These are phyloP conservation scores for Ascochyta lentis DNA, from an alignment of 2,329 filamentous ascomycete genomes.

Conservation along the genomic window DNA sequence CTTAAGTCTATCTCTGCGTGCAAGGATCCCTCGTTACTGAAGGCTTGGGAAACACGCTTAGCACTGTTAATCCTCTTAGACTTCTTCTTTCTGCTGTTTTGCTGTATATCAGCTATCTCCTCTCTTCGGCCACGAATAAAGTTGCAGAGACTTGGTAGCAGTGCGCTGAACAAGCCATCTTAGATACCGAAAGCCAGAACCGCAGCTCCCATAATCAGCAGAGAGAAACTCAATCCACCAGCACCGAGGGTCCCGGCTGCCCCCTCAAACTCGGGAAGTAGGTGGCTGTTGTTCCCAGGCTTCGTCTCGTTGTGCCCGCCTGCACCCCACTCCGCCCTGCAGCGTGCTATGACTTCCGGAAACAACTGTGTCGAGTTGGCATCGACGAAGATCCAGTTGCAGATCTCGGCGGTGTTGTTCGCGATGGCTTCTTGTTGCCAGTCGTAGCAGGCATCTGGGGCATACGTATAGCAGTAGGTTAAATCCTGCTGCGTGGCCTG, in stretches of 20 bases:
- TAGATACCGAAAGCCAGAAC: too few species aligned
- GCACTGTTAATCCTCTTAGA: too few species aligned
- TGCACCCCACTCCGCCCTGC: constrained; percentile 7
- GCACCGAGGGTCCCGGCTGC: background rate
- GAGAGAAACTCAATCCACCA: background rate
- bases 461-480: constrained; percentile 29
- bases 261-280: constrained; percentile 16
- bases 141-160: too few species aligned
- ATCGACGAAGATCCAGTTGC: constrained; percentile 28
- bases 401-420: constrained; percentile 25
- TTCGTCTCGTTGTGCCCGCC: constrained; percentile 4
- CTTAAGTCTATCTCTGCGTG: too few species aligned
- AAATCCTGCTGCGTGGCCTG: constrained; percentile 11
- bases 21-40: too few species aligned
- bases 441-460: constrained; percentile 20
- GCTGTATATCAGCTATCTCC: too few species aligned
- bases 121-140: too few species aligned
- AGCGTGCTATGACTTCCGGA: constrained; percentile 26
- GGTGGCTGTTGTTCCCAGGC: background rate
- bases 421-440: constrained; percentile 20
- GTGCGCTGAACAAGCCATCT: too few species aligned
- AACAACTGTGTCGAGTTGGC: constrained; percentile 27
- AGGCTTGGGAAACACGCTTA: too few species aligned
- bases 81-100: too few species aligned
- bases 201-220: too few species aligned